Evolutionary conservation across 306 rosid genomes (phyloP), one percentile per base, ranked within the genome.

Genomic region (Carpinus viminea): DNA sequence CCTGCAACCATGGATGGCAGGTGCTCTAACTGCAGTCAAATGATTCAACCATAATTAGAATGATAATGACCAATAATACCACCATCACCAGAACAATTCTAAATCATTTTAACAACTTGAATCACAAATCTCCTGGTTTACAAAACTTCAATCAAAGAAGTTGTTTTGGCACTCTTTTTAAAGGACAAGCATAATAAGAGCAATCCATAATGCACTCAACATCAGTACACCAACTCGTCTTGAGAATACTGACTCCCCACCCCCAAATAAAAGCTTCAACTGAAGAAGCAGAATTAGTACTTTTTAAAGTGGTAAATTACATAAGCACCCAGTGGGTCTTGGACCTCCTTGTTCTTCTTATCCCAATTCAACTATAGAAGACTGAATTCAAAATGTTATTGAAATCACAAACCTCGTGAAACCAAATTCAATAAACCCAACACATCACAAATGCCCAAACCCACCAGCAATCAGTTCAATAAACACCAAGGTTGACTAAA

Each of bases 1-100:
- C 97, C 94, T 5, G 94, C 83, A 86, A 96, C 96, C 99, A 96
- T 93, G 38, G 96, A 59, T 1, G 99, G 99, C 38, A 96, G 88
- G 83, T 89, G 90, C 76, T 96, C 99, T 82, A 96, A 84, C 99
- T 96, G 94, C 89, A 89, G 57, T 81, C 5, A 73, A 62, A 69
- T 4, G 17, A 20, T 21, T 4, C 65, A 74, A 55, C 66, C n/a
- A 60, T 18, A n/a, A 52, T 62, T 65, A 52, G 60, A 10, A 38
- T 68, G 13, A 38, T 41, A 41, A 41, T n/a, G 3, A 18, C 16
- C 51, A 41, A 41, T 41, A 68, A 1, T 18, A 68, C 72, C n/a
- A 68, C 26, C 18, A n/a, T 17, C 47, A 17, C 50, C 4, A 21
- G 71, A 17, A 41, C 43, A 62, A 31, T 31, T 31, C 43, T 18